Base-by-base conservation (phyloP, 75 land plant genomes). In the Sequoiadendron giganteum region DNA sequence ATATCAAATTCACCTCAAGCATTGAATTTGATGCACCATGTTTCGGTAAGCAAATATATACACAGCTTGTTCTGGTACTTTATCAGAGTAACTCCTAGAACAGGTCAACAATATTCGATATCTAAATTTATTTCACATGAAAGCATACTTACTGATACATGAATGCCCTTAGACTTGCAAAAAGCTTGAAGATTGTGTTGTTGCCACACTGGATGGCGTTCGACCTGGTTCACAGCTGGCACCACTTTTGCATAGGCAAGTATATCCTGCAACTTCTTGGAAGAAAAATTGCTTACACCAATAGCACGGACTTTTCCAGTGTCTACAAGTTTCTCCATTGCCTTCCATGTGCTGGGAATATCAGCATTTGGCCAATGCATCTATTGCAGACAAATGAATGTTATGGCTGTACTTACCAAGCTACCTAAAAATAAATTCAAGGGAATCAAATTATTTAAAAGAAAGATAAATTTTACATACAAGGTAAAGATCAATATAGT, bases 151-250 rank as follows among this genome's bases (percentile, higher is more conserved):
- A 90, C 93, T 1, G 88, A 86, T 19, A 92, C 34, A 83, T 92
- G 93, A 58, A 92, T 91, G 10, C 85, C 83, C 15, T 88, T 52
- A 25, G 86, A 73, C 34, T 75, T 45, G 68, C 90, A 89, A 87
- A 54, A 92, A 8, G n/a, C 48, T 3, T 73, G 85, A 79, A 92
- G 87, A 49, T 89, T 89, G 36, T 86, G 86, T 77, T 92, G 93
- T 84, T 88, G 89, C 92, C 93, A 92, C 85, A 89, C 18, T 10
- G 91, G 93, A 90, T 91, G 92, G 38, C 90, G 91, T 68, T 92
- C 93, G 28, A 92, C 93, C 86, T 92, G 93, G 78, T 91, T 89
- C 32, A 92, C 93, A 73, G 92, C 92, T 30, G 92, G 93, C 34
- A 58, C 43, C 30, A 91, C 90, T 49, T 88, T 81, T 70, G 92